Evolutionary conservation across 176 grass and related monocot genomes (phyloP).

Genomic region (Echinochloa phyllopogon): DNA sequence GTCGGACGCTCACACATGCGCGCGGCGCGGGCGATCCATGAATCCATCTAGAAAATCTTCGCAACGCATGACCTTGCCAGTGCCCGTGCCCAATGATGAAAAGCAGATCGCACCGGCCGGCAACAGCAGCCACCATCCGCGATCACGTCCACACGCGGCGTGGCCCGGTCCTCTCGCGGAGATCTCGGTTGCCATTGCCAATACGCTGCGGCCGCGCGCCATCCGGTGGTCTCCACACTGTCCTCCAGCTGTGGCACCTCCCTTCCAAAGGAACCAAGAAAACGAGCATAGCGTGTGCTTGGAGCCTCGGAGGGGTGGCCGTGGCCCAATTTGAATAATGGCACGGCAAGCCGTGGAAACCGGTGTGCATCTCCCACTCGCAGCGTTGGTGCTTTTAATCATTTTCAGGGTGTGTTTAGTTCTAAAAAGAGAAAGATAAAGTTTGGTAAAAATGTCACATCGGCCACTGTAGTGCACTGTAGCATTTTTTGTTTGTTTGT

Average conservation of each 20-base stretch:
- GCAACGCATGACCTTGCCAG: not conserved
- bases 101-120: not conserved
- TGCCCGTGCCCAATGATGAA: not conserved
- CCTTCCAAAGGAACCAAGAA: not conserved
- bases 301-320: too few relatives aligned
- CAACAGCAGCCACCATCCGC: not conserved
- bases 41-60: not conserved
- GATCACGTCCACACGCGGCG: not conserved
- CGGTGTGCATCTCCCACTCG: too few relatives aligned
- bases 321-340: too few relatives aligned
- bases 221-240: too few relatives aligned
- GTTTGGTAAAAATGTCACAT: too few relatives aligned
- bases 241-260: not conserved
- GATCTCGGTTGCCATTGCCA: not conserved
- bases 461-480: too few relatives aligned
- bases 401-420: too few relatives aligned
- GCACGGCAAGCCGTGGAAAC: too few relatives aligned
- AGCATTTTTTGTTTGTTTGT: too few relatives aligned
- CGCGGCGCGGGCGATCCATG: not conserved
- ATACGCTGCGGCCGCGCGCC: not conserved
- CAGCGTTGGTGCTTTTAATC: not conserved
- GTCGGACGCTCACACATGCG: not conserved
- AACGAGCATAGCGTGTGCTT: not conserved
- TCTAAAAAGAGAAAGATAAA: too few relatives aligned
- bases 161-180: not conserved